Conservation (phyloP, 2,329 filamentous ascomycete species). For the Xylariaceae sp. region DNA sequence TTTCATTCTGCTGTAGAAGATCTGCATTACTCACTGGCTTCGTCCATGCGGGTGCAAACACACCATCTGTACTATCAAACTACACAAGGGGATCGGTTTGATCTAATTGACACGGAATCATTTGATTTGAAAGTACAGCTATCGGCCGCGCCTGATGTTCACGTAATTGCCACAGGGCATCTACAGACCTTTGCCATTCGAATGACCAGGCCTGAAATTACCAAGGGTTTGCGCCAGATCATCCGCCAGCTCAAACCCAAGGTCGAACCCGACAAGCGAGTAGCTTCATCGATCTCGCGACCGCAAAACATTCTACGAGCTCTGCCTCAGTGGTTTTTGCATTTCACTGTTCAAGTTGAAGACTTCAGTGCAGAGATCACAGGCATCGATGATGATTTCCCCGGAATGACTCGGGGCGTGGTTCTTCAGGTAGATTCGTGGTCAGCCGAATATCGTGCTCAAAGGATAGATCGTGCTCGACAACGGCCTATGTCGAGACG, state of each 20-base stretch:
- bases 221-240: conserved; percentile 87
- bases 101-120: conserved; percentile 82
- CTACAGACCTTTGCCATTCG: conserved; percentile 86
- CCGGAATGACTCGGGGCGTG: conserved; percentile 75
- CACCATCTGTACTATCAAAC: conserved; percentile 96
- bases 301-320: conserved; percentile 71
- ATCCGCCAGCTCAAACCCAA: conserved; percentile 76
- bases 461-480: conserved; percentile 65
- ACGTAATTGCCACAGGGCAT: conserved; percentile 74
- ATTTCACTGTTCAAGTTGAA: conserved; percentile 80
- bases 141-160: conserved; percentile 80
- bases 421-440: conserved; percentile 85
- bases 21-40: conserved; percentile 80
- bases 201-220: conserved; percentile 89
- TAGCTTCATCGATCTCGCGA: conserved; percentile 44
- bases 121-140: conserved; percentile 85
- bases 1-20: conserved; percentile 87
- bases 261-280: conserved; percentile 61
- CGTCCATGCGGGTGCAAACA: conserved; percentile 77
- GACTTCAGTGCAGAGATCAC: conserved; percentile 91
- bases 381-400: conserved; percentile 81
- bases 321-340: conserved; percentile 79
- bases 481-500: conserved; percentile 59
- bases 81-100: conserved; percentile 75
- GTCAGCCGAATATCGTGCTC: conserved; percentile 84